Base-by-base conservation (phyloP, 805 yeast genomes). In the Teunomyces stri region DNA sequence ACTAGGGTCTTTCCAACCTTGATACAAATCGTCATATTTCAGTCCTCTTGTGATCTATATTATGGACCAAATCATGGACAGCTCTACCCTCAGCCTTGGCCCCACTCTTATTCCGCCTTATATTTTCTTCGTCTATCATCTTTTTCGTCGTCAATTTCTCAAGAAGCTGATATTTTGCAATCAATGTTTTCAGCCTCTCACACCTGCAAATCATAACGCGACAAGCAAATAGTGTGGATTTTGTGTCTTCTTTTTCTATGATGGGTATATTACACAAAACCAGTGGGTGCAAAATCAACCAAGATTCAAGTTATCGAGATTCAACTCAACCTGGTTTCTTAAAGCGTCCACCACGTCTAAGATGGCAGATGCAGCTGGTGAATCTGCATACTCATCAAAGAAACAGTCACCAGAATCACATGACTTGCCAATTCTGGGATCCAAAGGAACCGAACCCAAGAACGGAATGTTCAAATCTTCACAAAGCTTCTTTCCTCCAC, bases 391-490 rank as follows among this genome's bases (percentile, higher is more conserved):
- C 45, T 74, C 69, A 54, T 90, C 97, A 48, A 89, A 71, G 65
- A 92, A 94, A 50, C 87, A 82, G 54, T 80, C 85, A 15, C 99
- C 99, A 18, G 71, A 57, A 61, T 94, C 99, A 66, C 97, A 90
- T 38, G 90, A 78, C 57, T 76, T 78, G 0, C 98, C 98, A 15
- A 94, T 89, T 51, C 98, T 75, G 11, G 99, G 98, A 68, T 94
- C 99, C 37, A 94, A 74, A 0, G 99, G 99, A 2, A 94, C 97
- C 9, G 89, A 78, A 0, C 99, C 99, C 47, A 94, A 71, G 58
- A 86, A 94, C 16, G 86, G 85, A 12, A 94, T 77, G 11, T 73
- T 76, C 63, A 88, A 64, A 50, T 94, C 99, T 55, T 84, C 69
- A 47, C 97, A 94, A 38, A 94, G 70, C 27, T 82, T 81, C 57